Evolutionary conservation across 2,329 filamentous ascomycete species (phyloP), one percentile per base, ranked within the genome.

Genomic region (Aspergillus sp.): DNA sequence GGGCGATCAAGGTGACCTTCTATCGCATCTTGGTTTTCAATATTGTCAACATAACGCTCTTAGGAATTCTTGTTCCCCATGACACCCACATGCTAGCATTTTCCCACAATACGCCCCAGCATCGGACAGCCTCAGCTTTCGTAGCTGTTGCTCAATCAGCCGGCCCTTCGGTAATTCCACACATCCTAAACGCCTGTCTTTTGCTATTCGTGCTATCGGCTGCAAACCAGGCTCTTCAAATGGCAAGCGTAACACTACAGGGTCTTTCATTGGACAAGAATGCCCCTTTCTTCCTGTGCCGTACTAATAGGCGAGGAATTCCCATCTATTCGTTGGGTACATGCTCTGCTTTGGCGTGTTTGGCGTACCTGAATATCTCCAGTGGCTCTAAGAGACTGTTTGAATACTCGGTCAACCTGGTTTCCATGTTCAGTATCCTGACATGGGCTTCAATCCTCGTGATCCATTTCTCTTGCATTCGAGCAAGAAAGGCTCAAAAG

Each of bases 21-120:
- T 93, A 86, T 78, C 89, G 90, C 59, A 92, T 93, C 71, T 76
- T 91, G 67, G 81, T 92, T 78, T 92, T 94, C 81, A 93, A 94
- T 81, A 83, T 87, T 70, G 75, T 91, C 62, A 87, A 84, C 17
- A 88, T 92, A 41, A 84, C 92, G 59, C 82, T 93, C 51, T 79
- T 94, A 54, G 90, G 90, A 68, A 90, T 92, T 86, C 83, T 89
- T 55, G 86, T 93, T 7, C 89, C 90, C 2, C 92, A 89, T 79
- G 78, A 91, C 80, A 84, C 84, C 39, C 0, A 64, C 0, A 72
- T 83, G 0, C 83, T 92, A 15, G 76, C 79, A 15, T 86, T 87
- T 65, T 60, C 73, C 54, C 67, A 58, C 2, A 62, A 74, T 19
- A 59, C 75, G 15, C 78, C 78, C 55, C 80, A 77, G 3, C 75